Evolutionary conservation across 331 rosid genomes (phyloP), one percentile per base, ranked within the genome.

Genomic region (Stylosanthes scabra): DNA sequence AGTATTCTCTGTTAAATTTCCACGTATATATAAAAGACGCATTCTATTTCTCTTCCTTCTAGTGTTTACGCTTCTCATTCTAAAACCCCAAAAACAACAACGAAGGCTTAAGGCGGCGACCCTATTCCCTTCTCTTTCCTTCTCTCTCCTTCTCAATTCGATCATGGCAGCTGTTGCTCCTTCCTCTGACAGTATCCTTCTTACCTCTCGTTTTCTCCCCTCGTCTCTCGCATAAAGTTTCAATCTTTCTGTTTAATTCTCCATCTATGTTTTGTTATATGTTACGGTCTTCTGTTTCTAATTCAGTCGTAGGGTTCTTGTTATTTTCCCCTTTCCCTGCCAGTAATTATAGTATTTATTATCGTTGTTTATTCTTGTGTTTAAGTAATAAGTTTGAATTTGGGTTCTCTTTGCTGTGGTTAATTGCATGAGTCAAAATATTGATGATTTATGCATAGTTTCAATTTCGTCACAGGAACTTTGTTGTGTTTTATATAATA

Each of bases 91-190:
- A 54, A 55, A 63, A 20, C 25, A 20, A 20, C 27, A 16, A 11
- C 68, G 71, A 59, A 45, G 44, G 8, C 69, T 57, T 66, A n/a
- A 51, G 66, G 88, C 81, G 86, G 83, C 86, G 76, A 67, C 85
- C 71, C 37, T 31, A 31, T 31, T 31, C 37, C 5, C 37, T 31
- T 31, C 37, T 34, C 49, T 9, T 5, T 2, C 55, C 69, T 81
- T 70, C 64, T 67, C 58, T 70, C 74, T 5, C 0, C 42, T 34
- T 9, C 45, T 42, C 49, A 34, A 72, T 69, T 55, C 16, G 51
- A 65, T 63, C 83, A 85, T 85, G 88, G 84, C 77, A 6, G 44
- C 78, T 54, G 66, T 72, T 71, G 72, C 80, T 78, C 72, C 82
- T 3, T 63, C 84, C 7, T 13, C 84, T 51, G 84, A 85, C 55